Percentiles rank a stretch among this genome's conserved stretches.
Conservation (phyloP, 805 yeast species). For the Zygoascus bituminiphila region DNA sequence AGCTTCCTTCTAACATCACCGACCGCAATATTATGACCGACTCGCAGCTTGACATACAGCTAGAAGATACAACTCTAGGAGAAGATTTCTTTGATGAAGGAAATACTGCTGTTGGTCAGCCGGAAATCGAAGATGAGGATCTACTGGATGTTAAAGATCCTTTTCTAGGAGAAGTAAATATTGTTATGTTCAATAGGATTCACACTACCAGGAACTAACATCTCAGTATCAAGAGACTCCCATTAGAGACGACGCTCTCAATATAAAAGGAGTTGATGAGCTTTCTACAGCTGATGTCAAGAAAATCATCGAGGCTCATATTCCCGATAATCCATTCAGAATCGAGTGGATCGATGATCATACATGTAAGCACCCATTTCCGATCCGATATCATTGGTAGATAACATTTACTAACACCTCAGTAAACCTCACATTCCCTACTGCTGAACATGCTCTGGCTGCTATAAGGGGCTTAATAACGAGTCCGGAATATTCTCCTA, state of each 20-base stretch:
- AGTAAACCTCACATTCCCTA: constrained; percentile 3
- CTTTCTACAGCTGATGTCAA: constrained; percentile 54
- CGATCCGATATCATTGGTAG: not conserved
- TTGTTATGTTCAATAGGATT: not conserved
- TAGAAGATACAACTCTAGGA: not conserved
- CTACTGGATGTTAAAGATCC: not conserved
- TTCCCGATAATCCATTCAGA: constrained; percentile 30
- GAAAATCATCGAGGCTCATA: constrained; percentile 41
- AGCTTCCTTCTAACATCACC: not conserved
- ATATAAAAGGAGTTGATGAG: constrained; percentile 54
- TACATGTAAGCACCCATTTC: constrained; percentile 25
- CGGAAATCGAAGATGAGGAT: not conserved
- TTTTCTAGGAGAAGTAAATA: not conserved
- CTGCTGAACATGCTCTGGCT: not conserved
- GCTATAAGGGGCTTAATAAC: not conserved
- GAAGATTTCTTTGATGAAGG: not conserved
- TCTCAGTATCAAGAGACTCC: not conserved
- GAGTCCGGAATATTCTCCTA: not conserved
- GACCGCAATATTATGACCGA: not conserved
- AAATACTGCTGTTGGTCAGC: not conserved
- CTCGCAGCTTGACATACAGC: not conserved
- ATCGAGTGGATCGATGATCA: constrained; percentile 64
- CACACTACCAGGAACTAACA: not conserved
- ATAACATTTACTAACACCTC: not conserved
- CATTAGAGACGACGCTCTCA: constrained; percentile 33